Evolutionary conservation across 2,329 filamentous ascomycete genomes (phyloP).

Genomic region (Penicillium paneum): DNA sequence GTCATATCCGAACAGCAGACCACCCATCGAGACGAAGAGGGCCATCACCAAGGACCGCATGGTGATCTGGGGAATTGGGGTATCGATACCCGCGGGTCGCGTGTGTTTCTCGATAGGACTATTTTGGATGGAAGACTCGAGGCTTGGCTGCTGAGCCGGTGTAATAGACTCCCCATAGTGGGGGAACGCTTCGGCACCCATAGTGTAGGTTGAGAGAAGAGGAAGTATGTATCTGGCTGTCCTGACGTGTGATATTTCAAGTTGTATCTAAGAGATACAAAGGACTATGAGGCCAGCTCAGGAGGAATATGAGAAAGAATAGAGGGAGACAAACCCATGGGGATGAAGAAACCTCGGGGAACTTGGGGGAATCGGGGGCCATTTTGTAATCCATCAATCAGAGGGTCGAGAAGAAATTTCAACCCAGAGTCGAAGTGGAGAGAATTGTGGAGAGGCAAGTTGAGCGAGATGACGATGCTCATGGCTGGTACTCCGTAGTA

Average conservation of each 20-base stretch:
- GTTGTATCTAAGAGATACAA: neutral
- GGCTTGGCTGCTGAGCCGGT: conserved; percentile 26
- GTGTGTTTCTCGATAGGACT: conserved; percentile 24
- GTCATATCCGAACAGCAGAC: conserved; percentile 46
- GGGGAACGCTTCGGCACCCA: conserved; percentile 31
- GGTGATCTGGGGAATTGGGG: conserved; percentile 36
- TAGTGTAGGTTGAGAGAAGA: conserved; percentile 11
- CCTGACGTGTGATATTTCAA: neutral
- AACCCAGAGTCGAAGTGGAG: conserved; percentile 12
- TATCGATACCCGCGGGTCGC: conserved; percentile 25
- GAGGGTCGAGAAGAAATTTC: conserved; percentile 2
- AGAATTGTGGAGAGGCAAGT: conserved; percentile 19
- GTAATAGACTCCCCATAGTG: conserved; percentile 34
- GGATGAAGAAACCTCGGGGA: conserved; percentile 12
- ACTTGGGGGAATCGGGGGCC: conserved; percentile 10
- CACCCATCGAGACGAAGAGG: conserved; percentile 47
- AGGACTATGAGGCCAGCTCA: neutral
- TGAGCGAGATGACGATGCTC: conserved; percentile 16
- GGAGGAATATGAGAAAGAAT: conserved; percentile 1
- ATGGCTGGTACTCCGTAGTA: neutral
- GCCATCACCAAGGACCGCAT: conserved; percentile 41
- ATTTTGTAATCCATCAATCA: conserved; percentile 20
- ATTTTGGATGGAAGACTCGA: conserved; percentile 22
- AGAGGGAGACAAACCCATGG: conserved; percentile 13
- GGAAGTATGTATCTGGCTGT: neutral